These are phyloP conservation scores for Penicillium sclerotigenum DNA, from an alignment of 2,329 filamentous ascomycete genomes.

Conservation along the genomic window DNA sequence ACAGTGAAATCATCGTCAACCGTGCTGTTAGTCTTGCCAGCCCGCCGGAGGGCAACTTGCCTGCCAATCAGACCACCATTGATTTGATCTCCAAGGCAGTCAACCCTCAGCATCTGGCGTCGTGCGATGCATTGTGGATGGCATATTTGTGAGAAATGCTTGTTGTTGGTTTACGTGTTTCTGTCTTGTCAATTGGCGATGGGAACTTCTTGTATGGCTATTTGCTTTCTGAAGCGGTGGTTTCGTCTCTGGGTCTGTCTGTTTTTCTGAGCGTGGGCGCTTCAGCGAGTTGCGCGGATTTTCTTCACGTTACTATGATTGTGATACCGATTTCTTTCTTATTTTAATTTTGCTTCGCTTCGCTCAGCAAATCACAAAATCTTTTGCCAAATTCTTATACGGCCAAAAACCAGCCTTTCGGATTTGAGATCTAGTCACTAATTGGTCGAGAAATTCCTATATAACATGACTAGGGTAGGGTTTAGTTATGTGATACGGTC, in stretches of 20 bases:
- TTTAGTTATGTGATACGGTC: too few species aligned
- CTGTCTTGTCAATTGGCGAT: conserved; percentile 11
- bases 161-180: conserved; percentile 10
- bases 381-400: too few species aligned
- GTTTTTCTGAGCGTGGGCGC: conserved; percentile 26
- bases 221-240: conserved; percentile 8
- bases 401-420: too few species aligned
- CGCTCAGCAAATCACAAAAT: too few species aligned
- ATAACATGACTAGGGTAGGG: too few species aligned
- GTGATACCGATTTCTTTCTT: conserved; percentile 21
- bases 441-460: too few species aligned
- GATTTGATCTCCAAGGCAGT: conserved; percentile 90
- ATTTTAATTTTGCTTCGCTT: too few species aligned
- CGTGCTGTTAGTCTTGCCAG: conserved; percentile 81
- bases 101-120: conserved; percentile 82
- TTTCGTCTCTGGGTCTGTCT: conserved; percentile 15
- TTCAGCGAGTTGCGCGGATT: conserved; percentile 14
- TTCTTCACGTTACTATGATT: conserved; percentile 14
- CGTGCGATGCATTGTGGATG: conserved; percentile 96
- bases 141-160: conserved; percentile 66
- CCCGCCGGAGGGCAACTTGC: conserved; percentile 70
- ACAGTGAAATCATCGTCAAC: conserved; percentile 89
- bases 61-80: conserved; percentile 95
- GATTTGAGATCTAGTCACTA: too few species aligned
- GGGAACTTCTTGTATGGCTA: conserved; percentile 10